phyloP scores from a whole-genome alignment of 805 yeast genomes.

The Maudiozyma turicensis region DNA sequence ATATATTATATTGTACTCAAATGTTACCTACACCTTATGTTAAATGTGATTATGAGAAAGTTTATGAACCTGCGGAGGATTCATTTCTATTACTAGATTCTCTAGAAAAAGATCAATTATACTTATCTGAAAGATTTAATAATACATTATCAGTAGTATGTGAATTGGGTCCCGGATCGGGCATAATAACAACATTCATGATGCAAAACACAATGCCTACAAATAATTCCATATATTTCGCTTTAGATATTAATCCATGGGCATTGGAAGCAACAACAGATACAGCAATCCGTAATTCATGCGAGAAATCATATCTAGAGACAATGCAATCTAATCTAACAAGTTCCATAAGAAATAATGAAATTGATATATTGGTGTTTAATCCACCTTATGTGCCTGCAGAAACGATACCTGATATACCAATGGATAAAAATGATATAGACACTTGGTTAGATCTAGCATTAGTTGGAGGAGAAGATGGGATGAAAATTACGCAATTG shows the following conservation, averaged over 20 bases:
- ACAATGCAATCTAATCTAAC: slow-evolving; percentile 51
- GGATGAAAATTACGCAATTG: slow-evolving; percentile 74
- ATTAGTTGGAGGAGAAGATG: slow-evolving; percentile 77
- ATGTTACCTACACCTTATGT: slow-evolving; percentile 81
- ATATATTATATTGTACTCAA: background rate
- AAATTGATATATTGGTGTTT: slow-evolving; percentile 68
- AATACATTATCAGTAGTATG: slow-evolving; percentile 44
- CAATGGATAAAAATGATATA: slow-evolving; percentile 36
- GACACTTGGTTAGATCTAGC: slow-evolving; percentile 82
- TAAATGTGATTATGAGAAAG: slow-evolving; percentile 52
- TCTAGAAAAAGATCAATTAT: slow-evolving; percentile 49
- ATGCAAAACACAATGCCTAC: slow-evolving; percentile 42
- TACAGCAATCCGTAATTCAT: slow-evolving; percentile 35
- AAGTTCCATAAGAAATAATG: slow-evolving; percentile 34
- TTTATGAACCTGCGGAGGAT: slow-evolving; percentile 94
- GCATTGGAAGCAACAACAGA: slow-evolving; percentile 49
- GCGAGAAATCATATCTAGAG: slow-evolving; percentile 31
- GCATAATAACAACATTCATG: slow-evolving; percentile 74
- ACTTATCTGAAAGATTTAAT: slow-evolving; percentile 26
- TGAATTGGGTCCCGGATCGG: slow-evolving; percentile 91
- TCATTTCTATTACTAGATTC: slow-evolving; percentile 75
- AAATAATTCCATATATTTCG: slow-evolving; percentile 36
- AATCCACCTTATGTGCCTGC: slow-evolving; percentile 98
- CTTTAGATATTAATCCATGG: slow-evolving; percentile 74
- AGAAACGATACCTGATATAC: slow-evolving; percentile 55